These are phyloP conservation scores for Leccinum boreale DNA, from an alignment of 768 basidiomycete species.

Conservation along the genomic window DNA sequence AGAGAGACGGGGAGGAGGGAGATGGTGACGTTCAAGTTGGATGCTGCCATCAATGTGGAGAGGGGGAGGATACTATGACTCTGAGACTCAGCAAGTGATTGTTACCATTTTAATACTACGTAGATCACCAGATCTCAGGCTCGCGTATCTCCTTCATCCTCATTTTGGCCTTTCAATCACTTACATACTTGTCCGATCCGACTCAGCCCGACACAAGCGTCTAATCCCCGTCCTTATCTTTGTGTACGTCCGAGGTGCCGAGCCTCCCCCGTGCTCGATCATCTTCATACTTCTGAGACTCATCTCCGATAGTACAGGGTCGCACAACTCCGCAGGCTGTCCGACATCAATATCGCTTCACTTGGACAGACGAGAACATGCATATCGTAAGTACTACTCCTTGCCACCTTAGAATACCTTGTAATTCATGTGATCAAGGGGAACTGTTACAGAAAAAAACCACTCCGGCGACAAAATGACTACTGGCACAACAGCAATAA, in stretches of 20 bases:
- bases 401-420: not conserved
- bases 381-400: too few relatives aligned
- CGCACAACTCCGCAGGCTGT: not conserved
- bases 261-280: not conserved
- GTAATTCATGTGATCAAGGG: not conserved
- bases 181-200: slow-evolving; percentile 5
- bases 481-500: slow-evolving; percentile 35
- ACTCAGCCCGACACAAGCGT: not conserved
- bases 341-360: not conserved
- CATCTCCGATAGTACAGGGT: not conserved
- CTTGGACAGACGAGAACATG: not conserved
- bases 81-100: slow-evolving; percentile 9
- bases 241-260: slow-evolving; percentile 2
- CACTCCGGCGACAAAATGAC: slow-evolving; percentile 1
- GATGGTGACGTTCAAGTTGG: slow-evolving; percentile 47
- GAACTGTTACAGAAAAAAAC: not conserved
- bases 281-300: not conserved
- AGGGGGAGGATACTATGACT: slow-evolving; percentile 6
- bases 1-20: slow-evolving; percentile 69
- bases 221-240: slow-evolving; percentile 7
- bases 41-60: slow-evolving; percentile 25
- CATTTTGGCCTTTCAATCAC: not conserved
- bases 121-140: not conserved
- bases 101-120: not conserved
- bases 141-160: not conserved